Percentiles rank a stretch among this genome's conserved stretches.
These are phyloP conservation scores for Boletales sp. DNA, from an alignment of 768 basidiomycete genomes.

Conservation along the genomic window DNA sequence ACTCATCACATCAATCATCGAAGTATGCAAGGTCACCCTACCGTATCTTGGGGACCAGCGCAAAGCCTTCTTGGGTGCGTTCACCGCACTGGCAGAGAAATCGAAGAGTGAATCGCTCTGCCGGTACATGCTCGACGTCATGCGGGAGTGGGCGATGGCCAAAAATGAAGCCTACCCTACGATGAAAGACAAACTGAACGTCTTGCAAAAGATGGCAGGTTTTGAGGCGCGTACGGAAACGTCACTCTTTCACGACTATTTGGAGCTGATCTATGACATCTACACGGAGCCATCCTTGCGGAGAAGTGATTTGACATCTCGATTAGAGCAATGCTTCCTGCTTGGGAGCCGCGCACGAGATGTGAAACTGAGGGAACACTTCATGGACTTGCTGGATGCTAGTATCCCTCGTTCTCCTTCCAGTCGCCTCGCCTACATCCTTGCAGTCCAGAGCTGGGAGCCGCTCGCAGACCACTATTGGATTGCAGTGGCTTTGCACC, in stretches of 20 bases:
- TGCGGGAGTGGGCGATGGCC: constrained; percentile 86
- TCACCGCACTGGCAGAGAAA: constrained; percentile 84
- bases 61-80: constrained; percentile 69
- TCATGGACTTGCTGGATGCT: constrained; percentile 86
- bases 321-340: constrained; percentile 90
- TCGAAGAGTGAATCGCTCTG: constrained; percentile 79
- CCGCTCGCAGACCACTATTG: constrained; percentile 88
- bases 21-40: constrained; percentile 81
- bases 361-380: constrained; percentile 70
- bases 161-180: constrained; percentile 84
- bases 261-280: constrained; percentile 90
- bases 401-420: constrained; percentile 83
- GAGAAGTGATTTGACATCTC: constrained; percentile 89
- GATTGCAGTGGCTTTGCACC: constrained; percentile 88
- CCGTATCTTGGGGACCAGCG: constrained; percentile 84
- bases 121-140: constrained; percentile 80
- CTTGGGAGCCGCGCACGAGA: constrained; percentile 88
- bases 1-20: constrained; percentile 72
- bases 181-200: constrained; percentile 90
- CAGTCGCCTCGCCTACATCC: constrained; percentile 81
- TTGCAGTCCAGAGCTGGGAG: constrained; percentile 96
- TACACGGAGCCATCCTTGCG: constrained; percentile 85
- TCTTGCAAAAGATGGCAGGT: constrained; percentile 83
- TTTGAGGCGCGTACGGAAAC: constrained; percentile 77
- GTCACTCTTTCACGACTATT: constrained; percentile 72